Base-by-base conservation (phyloP, 176 grass and related monocot species). In the Hyparrhenia diplandra region DNA sequence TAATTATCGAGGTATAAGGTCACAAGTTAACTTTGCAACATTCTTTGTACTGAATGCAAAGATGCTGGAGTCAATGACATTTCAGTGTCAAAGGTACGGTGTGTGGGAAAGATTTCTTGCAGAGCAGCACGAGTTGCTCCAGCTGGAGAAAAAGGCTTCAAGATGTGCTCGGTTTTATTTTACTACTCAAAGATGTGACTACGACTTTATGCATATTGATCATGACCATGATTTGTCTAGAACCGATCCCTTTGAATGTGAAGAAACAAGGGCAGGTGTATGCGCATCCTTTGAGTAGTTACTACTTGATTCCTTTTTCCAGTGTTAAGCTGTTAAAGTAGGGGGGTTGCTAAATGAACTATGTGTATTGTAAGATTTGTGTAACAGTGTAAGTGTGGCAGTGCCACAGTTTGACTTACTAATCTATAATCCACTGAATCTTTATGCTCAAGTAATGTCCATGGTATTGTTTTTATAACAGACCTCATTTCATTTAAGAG, bases 41-140 rank as follows among this genome's bases (percentile, higher is more conserved):
- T 83, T 83, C 80, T 83, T 83, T 29, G 20, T 83, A 65, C 16
- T 34, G 30, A 83, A 83, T 1, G 58, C 57, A 45, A 21, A 31
- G 3, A 25, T 21, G 41, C 42, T 83, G n/a, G 70, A 83, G 30
- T 31, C 69, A 10, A 81, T 71, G 79, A 60, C 17, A 61, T 81
- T 81, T 60, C 0, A 32, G 54, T 51, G 67, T 47, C 37, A 30
- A 12, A 5, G 2, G 2, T 2, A 74, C 41, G 2, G 35, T 37
- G 7, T 2, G 16, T 18, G 13, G 4, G 5, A 3, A 21, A 5
- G 9, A 3, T 43, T 83, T 21, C 6, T 58, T 75, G 10, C 11
- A 40, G 35, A 58, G 12, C 73, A 75, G 51, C 52, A 36, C 6
- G 36, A 3, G 32, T 21, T 39, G 21, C 73, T 59, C 25, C 73